Evolutionary conservation across 208 protist genomes (phyloP), one percentile per base, ranked within the genome.

Genomic region (Wallacemonas sp.): DNA sequence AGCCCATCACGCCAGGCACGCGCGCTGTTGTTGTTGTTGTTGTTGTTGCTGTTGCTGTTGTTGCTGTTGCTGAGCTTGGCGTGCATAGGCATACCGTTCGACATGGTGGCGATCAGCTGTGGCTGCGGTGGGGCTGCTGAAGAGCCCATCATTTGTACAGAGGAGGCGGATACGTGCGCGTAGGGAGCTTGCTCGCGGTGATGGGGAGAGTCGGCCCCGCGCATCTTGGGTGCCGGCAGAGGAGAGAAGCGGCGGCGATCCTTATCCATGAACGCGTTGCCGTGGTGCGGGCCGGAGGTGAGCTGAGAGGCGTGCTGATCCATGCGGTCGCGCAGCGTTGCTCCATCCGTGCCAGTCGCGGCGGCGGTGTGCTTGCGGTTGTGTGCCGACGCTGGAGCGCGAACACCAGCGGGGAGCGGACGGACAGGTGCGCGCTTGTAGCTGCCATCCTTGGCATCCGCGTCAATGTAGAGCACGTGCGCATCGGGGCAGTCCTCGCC

Each of bases 401-500:
- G 30, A 2, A 2, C 21, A 22, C 38, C 15, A 0, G 34, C 21
- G 15, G 53, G 64, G 4, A 33, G 51, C n/a, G 21, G 12, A 53
- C 53, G 51, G 22, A 38, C 38, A 3, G 51, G 53, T 9, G 55
- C 74, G 33, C 79, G 73, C 66, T 80, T 85, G 58, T 79, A 85
- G 36, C 41, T 15, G n/a, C 66, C 70, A 12, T 61, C 62, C 33
- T 67, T 58, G 24, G 45, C 34, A 45, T 58, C 75, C 30, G 70
- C 62, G 64, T 85, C 79, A 21, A 85, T 54, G 64, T 53, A 71
- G 17, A 81, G 30, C 9, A 69, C 66, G 54, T 85, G 79, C n/a
- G 80, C 46, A 56, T 58, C 69, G 45, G 65, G 66, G 71, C 79
- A 85, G 27, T 56, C 66, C 51, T 81, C 70, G 2, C 79, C 79